Percentiles rank a stretch among this genome's conserved stretches.
Conservation (phyloP, 2,329 filamentous ascomycete genomes). For the Didymella pinodella region DNA sequence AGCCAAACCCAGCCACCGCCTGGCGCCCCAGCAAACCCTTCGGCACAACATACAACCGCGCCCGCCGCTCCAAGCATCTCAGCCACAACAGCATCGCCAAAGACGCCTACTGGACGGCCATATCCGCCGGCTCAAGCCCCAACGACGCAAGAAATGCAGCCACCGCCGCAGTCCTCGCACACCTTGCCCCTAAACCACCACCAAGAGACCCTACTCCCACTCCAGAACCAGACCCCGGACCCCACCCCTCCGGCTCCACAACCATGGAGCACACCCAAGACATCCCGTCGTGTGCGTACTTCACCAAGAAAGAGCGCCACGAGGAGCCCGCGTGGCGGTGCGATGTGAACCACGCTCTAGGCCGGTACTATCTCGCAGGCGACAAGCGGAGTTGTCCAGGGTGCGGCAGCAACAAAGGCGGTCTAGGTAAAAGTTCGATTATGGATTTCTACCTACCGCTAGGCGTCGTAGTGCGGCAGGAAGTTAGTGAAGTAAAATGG, state of each 20-base stretch:
- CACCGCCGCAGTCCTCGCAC: background rate
- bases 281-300: background rate
- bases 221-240: background rate
- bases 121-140: background rate
- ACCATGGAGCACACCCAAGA: background rate
- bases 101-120: background rate
- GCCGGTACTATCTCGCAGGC: conserved; percentile 42
- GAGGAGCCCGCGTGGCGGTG: conserved; percentile 35
- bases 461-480: conserved; percentile 31
- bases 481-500: conserved; percentile 25
- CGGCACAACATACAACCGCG: background rate
- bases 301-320: background rate
- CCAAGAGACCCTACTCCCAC: background rate
- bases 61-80: background rate
- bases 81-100: background rate
- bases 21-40: background rate
- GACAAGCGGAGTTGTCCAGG: conserved; percentile 36
- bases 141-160: background rate
- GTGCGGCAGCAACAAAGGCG: conserved; percentile 28
- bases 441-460: conserved; percentile 43
- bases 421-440: conserved; percentile 14
- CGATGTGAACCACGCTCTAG: conserved; percentile 39
- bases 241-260: background rate
- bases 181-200: background rate
- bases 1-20: background rate